phyloP scores from a whole-genome alignment of 352 stramenopile species.

The Phytophthora cactorum region DNA sequence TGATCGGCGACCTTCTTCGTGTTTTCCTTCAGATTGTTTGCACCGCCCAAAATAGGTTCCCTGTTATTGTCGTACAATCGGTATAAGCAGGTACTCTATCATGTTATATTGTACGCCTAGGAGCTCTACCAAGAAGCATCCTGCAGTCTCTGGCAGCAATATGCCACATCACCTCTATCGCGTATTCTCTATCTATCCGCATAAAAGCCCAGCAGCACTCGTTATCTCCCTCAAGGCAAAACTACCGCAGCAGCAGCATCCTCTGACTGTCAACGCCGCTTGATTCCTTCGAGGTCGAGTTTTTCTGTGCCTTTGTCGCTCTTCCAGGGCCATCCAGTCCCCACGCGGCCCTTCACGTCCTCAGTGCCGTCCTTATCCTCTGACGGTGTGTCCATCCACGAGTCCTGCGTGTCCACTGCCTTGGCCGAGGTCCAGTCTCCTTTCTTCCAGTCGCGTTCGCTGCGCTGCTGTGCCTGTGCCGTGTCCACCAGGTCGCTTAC shows the following conservation, averaged over 20 bases:
- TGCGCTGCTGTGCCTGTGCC: constrained; percentile 56
- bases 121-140: too few species aligned
- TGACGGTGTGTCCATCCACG: constrained; percentile 43
- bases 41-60: constrained; percentile 7
- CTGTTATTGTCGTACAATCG: constrained; percentile 8
- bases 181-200: constrained; percentile 12
- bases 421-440: constrained; percentile 19
- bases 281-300: constrained; percentile 67
- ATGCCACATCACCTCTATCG: neutral
- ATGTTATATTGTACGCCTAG: constrained; percentile 3
- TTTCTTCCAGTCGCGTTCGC: constrained; percentile 34
- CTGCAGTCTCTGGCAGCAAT: too few species aligned
- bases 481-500: constrained; percentile 74
- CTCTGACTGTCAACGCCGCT: constrained; percentile 30
- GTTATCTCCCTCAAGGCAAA: neutral
- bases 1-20: constrained; percentile 11
- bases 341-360: constrained; percentile 67
- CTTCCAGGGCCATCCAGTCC: constrained; percentile 73
- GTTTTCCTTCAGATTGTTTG: neutral
- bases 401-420: constrained; percentile 22
- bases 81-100: constrained; percentile 27
- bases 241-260: neutral
- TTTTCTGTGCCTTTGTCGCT: constrained; percentile 47
- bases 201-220: neutral
- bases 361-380: constrained; percentile 36